Conservation (phyloP, 2,329 filamentous ascomycete genomes). For the Purpureocillium takamizusanense region DNA sequence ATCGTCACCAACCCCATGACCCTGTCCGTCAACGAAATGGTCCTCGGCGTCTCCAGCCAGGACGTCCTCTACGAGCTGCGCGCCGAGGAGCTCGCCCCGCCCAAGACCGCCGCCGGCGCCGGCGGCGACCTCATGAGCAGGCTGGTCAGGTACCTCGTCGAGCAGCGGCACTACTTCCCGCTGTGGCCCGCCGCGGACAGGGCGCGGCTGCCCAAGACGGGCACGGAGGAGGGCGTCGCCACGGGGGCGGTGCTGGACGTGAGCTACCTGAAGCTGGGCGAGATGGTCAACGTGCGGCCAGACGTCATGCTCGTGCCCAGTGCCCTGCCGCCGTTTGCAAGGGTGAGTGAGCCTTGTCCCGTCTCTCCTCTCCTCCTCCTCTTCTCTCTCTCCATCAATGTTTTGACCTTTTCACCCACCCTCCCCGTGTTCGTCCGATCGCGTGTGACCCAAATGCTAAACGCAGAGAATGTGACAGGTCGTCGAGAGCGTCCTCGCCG, state of each 20-base stretch:
- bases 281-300: slow-evolving; percentile 79
- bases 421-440: too few relatives aligned
- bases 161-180: slow-evolving; percentile 87
- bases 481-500: slow-evolving; percentile 77
- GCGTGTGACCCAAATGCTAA: slow-evolving; percentile 8
- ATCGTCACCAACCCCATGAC: slow-evolving; percentile 89
- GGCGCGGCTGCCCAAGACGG: slow-evolving; percentile 55
- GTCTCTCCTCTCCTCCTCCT: not conserved
- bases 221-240: slow-evolving; percentile 47
- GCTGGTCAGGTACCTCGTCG: slow-evolving; percentile 68
- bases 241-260: slow-evolving; percentile 75
- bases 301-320: slow-evolving; percentile 82
- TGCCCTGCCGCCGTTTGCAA: slow-evolving; percentile 75
- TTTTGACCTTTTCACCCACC: too few relatives aligned
- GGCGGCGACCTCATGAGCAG: slow-evolving; percentile 54
- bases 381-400: not conserved
- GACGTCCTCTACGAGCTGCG: slow-evolving; percentile 77
- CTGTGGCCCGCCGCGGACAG: slow-evolving; percentile 74
- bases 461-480: too few relatives aligned
- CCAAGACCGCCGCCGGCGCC: slow-evolving; percentile 11
- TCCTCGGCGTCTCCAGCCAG: slow-evolving; percentile 73
- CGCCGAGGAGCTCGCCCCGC: slow-evolving; percentile 51
- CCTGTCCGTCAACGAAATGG: slow-evolving; percentile 76
- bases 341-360: slow-evolving; percentile 43
- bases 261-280: slow-evolving; percentile 77